Conservation (phyloP, 805 yeast species). For the Starmera dryadoides region DNA sequence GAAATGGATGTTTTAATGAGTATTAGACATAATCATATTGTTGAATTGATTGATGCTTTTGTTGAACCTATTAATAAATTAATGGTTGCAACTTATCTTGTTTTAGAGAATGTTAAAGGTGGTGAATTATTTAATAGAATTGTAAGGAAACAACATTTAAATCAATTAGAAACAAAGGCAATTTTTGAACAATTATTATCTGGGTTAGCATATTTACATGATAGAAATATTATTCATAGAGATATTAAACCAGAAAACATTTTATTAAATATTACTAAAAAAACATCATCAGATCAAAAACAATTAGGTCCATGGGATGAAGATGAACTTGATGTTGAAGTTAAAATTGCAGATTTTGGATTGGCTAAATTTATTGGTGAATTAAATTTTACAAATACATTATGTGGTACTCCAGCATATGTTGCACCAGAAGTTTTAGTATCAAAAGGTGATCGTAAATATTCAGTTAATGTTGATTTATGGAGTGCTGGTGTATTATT, state of each 20-base stretch:
- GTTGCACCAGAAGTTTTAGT: conserved; percentile 74
- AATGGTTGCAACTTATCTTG: conserved; percentile 44
- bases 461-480: conserved; percentile 67
- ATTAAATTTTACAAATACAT: conserved; percentile 62
- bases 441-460: conserved; percentile 41
- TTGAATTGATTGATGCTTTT: conserved; percentile 52
- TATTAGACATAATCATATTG: conserved; percentile 65
- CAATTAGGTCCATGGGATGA: conserved; percentile 36
- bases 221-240: conserved; percentile 63
- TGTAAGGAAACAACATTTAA: conserved; percentile 51
- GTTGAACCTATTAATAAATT: conserved; percentile 44
- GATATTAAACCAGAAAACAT: conserved; percentile 79
- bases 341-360: conserved; percentile 83
- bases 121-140: conserved; percentile 75
- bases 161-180: conserved; percentile 56
- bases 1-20: conserved; percentile 61
- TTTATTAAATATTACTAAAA: conserved; percentile 41
- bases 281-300: conserved; percentile 19
- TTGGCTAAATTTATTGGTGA: conserved; percentile 57
- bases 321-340: conserved; percentile 52
- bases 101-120: conserved; percentile 64
- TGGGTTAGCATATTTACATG: conserved; percentile 64
- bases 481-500: conserved; percentile 80
- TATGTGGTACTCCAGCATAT: conserved; percentile 84
- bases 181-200: conserved; percentile 57